Base-by-base conservation (phyloP, 140 eudicot species). In the Bidens hawaiensis region DNA sequence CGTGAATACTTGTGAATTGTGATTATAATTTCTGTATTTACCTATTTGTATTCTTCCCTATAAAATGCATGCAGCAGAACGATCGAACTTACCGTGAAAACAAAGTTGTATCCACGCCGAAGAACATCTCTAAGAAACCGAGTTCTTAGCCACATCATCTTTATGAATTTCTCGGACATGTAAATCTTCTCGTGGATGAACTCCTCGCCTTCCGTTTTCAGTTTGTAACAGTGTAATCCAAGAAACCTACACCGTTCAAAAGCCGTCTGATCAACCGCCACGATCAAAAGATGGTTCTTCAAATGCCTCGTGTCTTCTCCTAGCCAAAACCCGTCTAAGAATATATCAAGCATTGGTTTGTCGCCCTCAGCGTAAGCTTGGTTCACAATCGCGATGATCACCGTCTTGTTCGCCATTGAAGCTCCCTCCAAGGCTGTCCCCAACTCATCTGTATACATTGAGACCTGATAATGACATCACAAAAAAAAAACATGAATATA, bases 111-210 rank as follows among this genome's bases (percentile, higher is more conserved):
- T n/a, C n/a, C n/a, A n/a, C n/a, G n/a, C n/a, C n/a, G n/a, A n/a
- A 85, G 89, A 13, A 83, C 86, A 11, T 74, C 62, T 15, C 68
- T n/a, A 1, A 89, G 86, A 64, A 89, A 89, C 0, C 65, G 62
- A 5, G 96, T 88, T 36, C 96, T 66, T 46, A 74, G 73, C 96
- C 96, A 88, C 96, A 88, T 85, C 97, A 89, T 89, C 63, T 78
- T 76, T 28, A 89, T 74, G 25, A 89, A 89, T 10, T 65, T 95
- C 12, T 43, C 61, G 17, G 88, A 80, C 95, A 85, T 85, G 76
- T 66, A 89, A 5, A 82, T 2, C 65, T 85, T 82, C 71, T 89
- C 97, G 2, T 79, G 84, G 33, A 68, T 62, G 19, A 57, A 75
- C 40, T 83, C 79, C 0, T 47, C 76, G n/a, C 73, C 87, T 10